These are phyloP conservation scores for Claviceps sp. DNA, from an alignment of 2,329 filamentous ascomycete genomes.

Conservation along the genomic window DNA sequence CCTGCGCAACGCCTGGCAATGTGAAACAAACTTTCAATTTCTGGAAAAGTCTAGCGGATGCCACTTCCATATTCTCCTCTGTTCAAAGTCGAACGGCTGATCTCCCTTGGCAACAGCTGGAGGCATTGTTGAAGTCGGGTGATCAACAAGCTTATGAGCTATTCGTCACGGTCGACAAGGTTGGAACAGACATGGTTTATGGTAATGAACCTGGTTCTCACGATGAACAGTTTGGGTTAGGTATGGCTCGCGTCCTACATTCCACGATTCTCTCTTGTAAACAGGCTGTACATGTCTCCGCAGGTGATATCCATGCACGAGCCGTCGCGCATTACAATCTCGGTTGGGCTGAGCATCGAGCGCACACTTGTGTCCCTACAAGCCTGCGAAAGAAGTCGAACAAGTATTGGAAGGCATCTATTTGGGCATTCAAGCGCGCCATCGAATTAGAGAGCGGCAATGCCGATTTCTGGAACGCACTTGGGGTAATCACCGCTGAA, in stretches of 20 bases:
- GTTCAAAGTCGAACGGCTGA: slow-evolving; percentile 54
- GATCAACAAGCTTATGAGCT: slow-evolving; percentile 43
- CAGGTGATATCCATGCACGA: slow-evolving; percentile 70
- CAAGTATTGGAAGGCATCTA: slow-evolving; percentile 64
- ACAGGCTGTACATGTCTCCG: slow-evolving; percentile 60
- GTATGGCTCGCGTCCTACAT: slow-evolving; percentile 48
- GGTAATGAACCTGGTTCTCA: slow-evolving; percentile 31
- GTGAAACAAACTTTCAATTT: slow-evolving; percentile 73
- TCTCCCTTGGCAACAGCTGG: slow-evolving; percentile 47
- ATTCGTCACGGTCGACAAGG: slow-evolving; percentile 56
- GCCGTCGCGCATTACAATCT: slow-evolving; percentile 96
- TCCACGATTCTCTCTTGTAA: slow-evolving; percentile 78
- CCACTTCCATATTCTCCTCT: slow-evolving; percentile 70
- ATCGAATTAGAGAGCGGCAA: slow-evolving; percentile 94
- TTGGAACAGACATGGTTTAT: slow-evolving; percentile 30
- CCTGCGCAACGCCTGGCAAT: slow-evolving; percentile 43
- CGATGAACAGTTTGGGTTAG: slow-evolving; percentile 33
- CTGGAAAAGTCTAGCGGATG: slow-evolving; percentile 87
- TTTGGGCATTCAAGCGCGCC: slow-evolving; percentile 85
- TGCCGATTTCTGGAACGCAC: slow-evolving; percentile 90
- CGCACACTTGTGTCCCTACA: slow-evolving; percentile 52
- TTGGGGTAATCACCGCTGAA: slow-evolving; percentile 79
- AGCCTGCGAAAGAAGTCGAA: slow-evolving; percentile 42
- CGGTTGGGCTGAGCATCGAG: slow-evolving; percentile 82
- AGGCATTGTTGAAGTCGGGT: slow-evolving; percentile 41